phyloP scores from a whole-genome alignment of 345 rosid species.

The Crucihimalaya himalaica region DNA sequence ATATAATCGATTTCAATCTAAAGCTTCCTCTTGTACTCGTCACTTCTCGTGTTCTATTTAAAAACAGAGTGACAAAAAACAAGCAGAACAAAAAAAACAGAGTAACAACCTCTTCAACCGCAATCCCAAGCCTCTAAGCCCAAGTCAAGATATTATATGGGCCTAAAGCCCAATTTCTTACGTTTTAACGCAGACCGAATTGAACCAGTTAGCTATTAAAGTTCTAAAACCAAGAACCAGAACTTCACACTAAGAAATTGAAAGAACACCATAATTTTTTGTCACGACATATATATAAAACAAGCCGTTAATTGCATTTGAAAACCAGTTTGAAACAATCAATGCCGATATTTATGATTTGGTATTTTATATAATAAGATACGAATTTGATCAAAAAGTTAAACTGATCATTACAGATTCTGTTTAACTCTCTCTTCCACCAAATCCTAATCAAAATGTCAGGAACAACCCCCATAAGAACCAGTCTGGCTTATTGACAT shows the following conservation, averaged over 20 bases:
- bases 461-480: not conserved
- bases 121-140: slow-evolving; percentile 1
- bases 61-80: not conserved
- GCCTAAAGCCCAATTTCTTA: slow-evolving; percentile 3
- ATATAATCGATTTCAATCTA: no score
- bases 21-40: not conserved
- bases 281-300: not conserved
- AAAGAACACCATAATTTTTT: not conserved
- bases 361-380: slow-evolving; percentile 5
- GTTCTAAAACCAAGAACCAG: not conserved
- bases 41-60: not conserved
- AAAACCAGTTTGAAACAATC: not conserved
- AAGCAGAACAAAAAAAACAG: not conserved
- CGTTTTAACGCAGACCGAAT: not conserved
- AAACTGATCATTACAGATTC: slow-evolving; percentile 16
- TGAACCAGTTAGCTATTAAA: not conserved
- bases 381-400: not conserved
- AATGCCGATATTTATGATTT: not conserved
- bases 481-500: not conserved
- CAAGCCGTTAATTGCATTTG: not conserved
- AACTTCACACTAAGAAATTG: not conserved
- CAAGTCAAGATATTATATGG: not conserved
- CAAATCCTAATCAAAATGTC: slow-evolving; percentile 19
- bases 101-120: not conserved
- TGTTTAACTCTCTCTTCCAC: slow-evolving; percentile 8